These are phyloP conservation scores for Hemileia vastatrix DNA, from an alignment of 1,284 basidiomycete genomes.

Conservation along the genomic window DNA sequence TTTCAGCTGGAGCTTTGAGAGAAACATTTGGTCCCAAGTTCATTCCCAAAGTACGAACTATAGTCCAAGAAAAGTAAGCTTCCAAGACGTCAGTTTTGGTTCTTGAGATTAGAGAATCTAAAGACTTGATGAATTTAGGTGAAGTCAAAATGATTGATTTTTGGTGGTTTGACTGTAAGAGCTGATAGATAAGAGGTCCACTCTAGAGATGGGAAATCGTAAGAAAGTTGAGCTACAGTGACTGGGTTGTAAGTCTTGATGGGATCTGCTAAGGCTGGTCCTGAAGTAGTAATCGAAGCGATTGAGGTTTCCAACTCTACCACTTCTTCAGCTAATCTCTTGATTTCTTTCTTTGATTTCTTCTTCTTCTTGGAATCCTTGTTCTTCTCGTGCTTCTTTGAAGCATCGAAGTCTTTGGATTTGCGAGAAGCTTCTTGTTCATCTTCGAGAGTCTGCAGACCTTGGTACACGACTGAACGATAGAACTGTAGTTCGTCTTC, in stretches of 20 bases:
- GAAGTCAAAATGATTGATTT: conserved; percentile 67
- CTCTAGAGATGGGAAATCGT: conserved; percentile 60
- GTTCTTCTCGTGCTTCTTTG: conserved; percentile 52
- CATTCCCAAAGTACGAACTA: conserved; percentile 34
- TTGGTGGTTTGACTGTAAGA: conserved; percentile 64
- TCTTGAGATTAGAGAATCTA: conserved; percentile 61
- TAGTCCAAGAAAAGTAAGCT: conserved; percentile 60
- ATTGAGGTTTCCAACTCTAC: conserved; percentile 70
- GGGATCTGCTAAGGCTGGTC: conserved; percentile 59
- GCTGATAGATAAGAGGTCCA: conserved; percentile 74
- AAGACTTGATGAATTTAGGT: conserved; percentile 63
- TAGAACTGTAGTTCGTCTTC: conserved; percentile 61
- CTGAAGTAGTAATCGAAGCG: conserved; percentile 62
- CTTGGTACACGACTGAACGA: conserved; percentile 57
- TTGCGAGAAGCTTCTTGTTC: conserved; percentile 36
- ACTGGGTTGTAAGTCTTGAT: conserved; percentile 80
- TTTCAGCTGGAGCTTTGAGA: conserved; percentile 42
- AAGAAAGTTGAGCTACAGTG: conserved; percentile 56
- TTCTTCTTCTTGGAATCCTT: conserved; percentile 36
- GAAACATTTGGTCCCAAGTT: conserved; percentile 32
- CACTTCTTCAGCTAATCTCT: conserved; percentile 61
- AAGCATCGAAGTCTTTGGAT: conserved; percentile 52
- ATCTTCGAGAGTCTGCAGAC: conserved; percentile 57
- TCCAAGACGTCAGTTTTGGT: conserved; percentile 66
- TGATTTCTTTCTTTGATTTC: conserved; percentile 49